A percentile compares a stretch with the other conserved stretches of the same genome.
Evolutionary conservation across 1,284 basidiomycete genomes (phyloP).

Genomic region (Sphagnurus paluster): DNA sequence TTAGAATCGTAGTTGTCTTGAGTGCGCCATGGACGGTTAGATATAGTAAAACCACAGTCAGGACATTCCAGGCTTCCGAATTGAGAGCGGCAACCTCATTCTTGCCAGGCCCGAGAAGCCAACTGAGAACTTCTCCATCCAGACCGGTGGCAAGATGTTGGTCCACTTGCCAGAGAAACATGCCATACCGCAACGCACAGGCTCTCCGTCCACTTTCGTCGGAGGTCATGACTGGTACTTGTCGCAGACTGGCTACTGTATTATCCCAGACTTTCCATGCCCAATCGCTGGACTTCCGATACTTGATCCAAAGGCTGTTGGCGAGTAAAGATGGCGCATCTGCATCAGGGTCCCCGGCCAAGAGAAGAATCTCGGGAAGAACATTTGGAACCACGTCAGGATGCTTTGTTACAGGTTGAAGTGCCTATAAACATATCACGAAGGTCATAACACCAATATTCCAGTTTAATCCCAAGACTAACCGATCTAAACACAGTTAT

Average conservation of each 20-base stretch:
- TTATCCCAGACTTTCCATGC: slow-evolving; percentile 81
- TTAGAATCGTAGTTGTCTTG: slow-evolving; percentile 67
- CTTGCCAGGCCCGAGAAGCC: slow-evolving; percentile 67
- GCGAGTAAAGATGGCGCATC: slow-evolving; percentile 70
- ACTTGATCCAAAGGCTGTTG: slow-evolving; percentile 77
- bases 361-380: slow-evolving; percentile 65
- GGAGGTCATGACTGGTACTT: slow-evolving; percentile 55
- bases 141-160: slow-evolving; percentile 71
- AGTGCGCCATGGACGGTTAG: slow-evolving; percentile 68
- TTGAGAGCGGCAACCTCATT: slow-evolving; percentile 58
- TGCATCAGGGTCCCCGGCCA: slow-evolving; percentile 54
- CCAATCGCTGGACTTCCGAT: slow-evolving; percentile 69
- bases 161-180: slow-evolving; percentile 70
- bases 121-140: slow-evolving; percentile 63
- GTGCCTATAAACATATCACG: slow-evolving; percentile 34
- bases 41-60: slow-evolving; percentile 61
- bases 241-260: slow-evolving; percentile 66
- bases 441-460: no score
- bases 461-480: slow-evolving; percentile 21
- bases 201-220: slow-evolving; percentile 45
- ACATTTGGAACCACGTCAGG: slow-evolving; percentile 54
- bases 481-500: slow-evolving; percentile 61
- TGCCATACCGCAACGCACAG: slow-evolving; percentile 63
- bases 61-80: slow-evolving; percentile 64
- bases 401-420: slow-evolving; percentile 45